Conservation (phyloP, 2,329 filamentous ascomycete genomes). For the Xylaria sp. region DNA sequence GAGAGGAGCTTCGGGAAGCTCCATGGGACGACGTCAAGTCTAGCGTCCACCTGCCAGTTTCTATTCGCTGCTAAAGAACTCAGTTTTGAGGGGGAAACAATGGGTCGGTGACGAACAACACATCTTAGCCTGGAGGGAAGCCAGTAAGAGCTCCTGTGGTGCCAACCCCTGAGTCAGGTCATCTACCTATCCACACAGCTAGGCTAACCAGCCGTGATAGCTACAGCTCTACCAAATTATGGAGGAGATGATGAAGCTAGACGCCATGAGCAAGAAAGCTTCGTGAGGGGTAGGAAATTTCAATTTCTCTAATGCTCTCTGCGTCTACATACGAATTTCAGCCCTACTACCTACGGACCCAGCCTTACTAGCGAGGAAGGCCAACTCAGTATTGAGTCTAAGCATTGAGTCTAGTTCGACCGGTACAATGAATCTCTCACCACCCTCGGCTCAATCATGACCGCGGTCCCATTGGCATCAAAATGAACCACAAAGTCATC, state of each 20-base stretch:
- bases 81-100: conserved; percentile 18
- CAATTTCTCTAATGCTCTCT: neutral
- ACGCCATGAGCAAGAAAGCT: neutral
- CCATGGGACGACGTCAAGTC: conserved; percentile 14
- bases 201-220: conserved; percentile 1
- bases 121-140: conserved; percentile 9
- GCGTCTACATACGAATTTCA: conserved; percentile 5
- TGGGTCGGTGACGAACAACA: conserved; percentile 31
- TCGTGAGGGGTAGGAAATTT: neutral
- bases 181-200: conserved; percentile 11
- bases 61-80: conserved; percentile 8
- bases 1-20: conserved; percentile 21
- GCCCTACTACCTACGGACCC: neutral
- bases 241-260: conserved; percentile 2
- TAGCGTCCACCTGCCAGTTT: conserved; percentile 1
- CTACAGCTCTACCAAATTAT: neutral
- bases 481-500: conserved; percentile 32
- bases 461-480: conserved; percentile 21
- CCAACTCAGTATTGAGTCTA: neutral
- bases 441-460: conserved; percentile 25
- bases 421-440: conserved; percentile 25
- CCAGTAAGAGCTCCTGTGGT: neutral
- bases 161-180: conserved; percentile 19
- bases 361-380: neutral
- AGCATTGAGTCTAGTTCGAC: neutral